Percentiles rank a stretch among this genome's conserved stretches.
phyloP scores from a whole-genome alignment of 2,329 filamentous ascomycete genomes.

The Sarocladium brachiariae region DNA sequence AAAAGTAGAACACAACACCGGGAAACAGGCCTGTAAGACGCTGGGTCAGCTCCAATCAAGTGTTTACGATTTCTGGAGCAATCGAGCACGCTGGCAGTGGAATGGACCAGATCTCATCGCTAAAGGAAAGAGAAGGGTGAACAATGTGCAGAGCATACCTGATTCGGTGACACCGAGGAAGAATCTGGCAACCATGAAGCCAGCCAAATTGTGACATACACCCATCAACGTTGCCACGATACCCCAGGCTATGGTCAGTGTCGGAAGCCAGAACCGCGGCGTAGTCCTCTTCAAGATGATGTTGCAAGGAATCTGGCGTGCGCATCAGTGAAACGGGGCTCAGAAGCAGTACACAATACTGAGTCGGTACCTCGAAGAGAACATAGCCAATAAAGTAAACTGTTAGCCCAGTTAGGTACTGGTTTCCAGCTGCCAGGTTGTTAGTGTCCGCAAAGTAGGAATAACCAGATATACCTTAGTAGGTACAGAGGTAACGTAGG shows the following conservation, averaged over 20 bases:
- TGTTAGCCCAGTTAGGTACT: conserved; percentile 60
- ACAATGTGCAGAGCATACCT: not conserved
- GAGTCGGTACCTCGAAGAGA: conserved; percentile 39
- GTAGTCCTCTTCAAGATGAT: conserved; percentile 55
- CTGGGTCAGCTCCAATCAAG: not conserved
- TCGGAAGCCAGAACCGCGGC: conserved; percentile 49
- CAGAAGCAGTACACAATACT: not conserved
- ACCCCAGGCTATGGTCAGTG: conserved; percentile 47
- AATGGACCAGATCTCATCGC: no score
- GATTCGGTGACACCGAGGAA: conserved; percentile 48
- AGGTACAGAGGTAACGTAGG: no score
- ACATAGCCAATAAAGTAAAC: conserved; percentile 60
- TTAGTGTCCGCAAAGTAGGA: no score
- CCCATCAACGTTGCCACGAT: conserved; percentile 40
- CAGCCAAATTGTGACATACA: conserved; percentile 37
- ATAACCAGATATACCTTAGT: no score
- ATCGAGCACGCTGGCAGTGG: no score
- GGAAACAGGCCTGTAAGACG: conserved; percentile 39
- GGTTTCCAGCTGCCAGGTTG: conserved; percentile 52
- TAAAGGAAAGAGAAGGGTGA: not conserved
- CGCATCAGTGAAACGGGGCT: conserved; percentile 6
- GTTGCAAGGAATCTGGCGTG: conserved; percentile 51
- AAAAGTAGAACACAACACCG: conserved; percentile 43
- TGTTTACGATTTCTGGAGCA: no score
- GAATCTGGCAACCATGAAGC: conserved; percentile 47